Conservation (phyloP, 2,329 filamentous ascomycete genomes). For the Diplodia scrobiculata region DNA sequence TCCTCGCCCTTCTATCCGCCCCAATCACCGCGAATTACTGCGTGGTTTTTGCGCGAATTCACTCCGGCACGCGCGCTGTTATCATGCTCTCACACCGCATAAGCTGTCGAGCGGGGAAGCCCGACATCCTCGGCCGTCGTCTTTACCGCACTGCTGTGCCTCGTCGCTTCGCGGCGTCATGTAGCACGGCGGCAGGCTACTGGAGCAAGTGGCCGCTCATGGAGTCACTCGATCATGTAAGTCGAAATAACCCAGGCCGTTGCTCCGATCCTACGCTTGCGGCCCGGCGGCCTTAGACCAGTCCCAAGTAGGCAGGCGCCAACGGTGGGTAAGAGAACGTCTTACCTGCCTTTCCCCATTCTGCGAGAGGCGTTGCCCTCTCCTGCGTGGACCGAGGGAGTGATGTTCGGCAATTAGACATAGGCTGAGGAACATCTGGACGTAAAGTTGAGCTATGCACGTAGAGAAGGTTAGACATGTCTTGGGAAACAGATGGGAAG, state of each 20-base stretch:
- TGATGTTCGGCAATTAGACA: background rate
- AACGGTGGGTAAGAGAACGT: background rate
- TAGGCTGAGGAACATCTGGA: background rate
- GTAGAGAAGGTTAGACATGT: background rate
- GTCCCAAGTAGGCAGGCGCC: background rate
- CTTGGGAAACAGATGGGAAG: background rate
- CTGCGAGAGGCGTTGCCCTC: background rate
- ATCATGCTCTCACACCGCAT: conserved; percentile 5
- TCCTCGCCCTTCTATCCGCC: background rate
- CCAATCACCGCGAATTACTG: background rate
- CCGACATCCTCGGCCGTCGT: conserved; percentile 4
- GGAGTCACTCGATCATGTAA: background rate
- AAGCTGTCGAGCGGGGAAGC: conserved; percentile 9
- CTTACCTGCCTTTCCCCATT: background rate
- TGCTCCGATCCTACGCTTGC: background rate
- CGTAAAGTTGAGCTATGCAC: background rate
- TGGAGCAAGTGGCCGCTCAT: background rate
- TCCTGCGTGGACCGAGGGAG: background rate
- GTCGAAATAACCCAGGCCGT: background rate
- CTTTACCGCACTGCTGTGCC: background rate
- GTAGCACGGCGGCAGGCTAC: background rate
- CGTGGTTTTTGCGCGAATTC: conserved; percentile 9
- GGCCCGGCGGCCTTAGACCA: background rate
- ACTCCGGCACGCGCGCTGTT: background rate
- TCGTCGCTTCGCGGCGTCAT: background rate